These are phyloP conservation scores for Trichosanthes truncata DNA, from an alignment of 306 rosid genomes.

Conservation along the genomic window DNA sequence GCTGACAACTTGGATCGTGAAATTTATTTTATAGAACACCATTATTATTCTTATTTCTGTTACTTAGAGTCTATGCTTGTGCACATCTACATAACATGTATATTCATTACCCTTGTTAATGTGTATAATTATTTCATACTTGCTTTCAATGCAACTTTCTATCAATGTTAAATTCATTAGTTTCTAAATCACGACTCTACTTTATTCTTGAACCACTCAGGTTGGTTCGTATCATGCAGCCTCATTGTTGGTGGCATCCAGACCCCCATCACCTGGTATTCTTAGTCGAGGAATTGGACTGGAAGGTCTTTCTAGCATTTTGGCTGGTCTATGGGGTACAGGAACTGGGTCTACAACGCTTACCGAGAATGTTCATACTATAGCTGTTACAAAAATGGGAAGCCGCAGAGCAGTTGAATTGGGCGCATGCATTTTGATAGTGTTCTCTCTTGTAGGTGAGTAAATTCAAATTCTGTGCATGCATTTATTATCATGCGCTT, in stretches of 20 bases:
- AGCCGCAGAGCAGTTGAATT: conserved; percentile 94
- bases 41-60: not conserved
- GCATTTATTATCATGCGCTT: too few species aligned
- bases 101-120: not conserved
- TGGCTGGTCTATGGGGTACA: conserved; percentile 99
- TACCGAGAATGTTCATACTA: conserved; percentile 92
- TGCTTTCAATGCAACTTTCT: conserved; percentile 6
- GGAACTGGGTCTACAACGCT: conserved; percentile 89
- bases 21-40: not conserved
- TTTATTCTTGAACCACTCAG: conserved; percentile 40
- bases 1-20: not conserved
- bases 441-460: conserved; percentile 87
- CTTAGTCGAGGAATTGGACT: conserved; percentile 94
- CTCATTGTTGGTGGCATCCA: conserved; percentile 88
- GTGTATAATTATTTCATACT: not conserved
- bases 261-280: conserved; percentile 94
- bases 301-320: conserved; percentile 82
- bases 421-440: conserved; percentile 75
- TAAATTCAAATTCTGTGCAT: not conserved
- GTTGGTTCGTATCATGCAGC: conserved; percentile 97
- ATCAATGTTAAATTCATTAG: conserved; percentile 1
- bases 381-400: conserved; percentile 99
- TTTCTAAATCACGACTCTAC: conserved; percentile 12
- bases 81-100: not conserved
- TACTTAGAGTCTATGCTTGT: not conserved